Evolutionary conservation across 192 early-diverging fungal species (phyloP).

Genomic region (Coemansia sp.): DNA sequence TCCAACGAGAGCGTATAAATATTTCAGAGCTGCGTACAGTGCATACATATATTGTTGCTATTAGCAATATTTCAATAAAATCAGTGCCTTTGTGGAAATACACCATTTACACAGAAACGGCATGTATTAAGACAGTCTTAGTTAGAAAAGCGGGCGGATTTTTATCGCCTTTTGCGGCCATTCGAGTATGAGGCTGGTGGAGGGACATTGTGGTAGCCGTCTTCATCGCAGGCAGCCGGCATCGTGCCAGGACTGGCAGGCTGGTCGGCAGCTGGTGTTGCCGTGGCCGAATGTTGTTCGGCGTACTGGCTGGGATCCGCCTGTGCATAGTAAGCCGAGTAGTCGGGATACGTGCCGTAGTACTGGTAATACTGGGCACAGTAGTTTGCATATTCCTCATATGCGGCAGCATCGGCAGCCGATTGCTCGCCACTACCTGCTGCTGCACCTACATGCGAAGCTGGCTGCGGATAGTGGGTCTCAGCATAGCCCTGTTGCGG

Average conservation of each 20-base stretch:
- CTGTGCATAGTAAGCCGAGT: conserved; percentile 32
- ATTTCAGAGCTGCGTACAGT: too few species aligned
- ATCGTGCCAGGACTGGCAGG: neutral
- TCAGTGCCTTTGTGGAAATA: too few species aligned
- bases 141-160: too few species aligned
- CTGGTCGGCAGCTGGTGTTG: neutral
- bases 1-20: too few species aligned
- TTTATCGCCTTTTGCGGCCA: too few species aligned
- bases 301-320: conserved; percentile 7
- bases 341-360: conserved; percentile 47
- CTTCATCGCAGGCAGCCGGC: neutral
- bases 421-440: neutral
- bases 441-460: conserved; percentile 3
- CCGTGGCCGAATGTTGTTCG: neutral
- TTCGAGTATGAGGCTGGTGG: conserved; percentile 30
- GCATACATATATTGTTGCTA: too few species aligned
- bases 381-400: conserved; percentile 40
- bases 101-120: too few species aligned
- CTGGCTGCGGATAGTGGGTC: conserved; percentile 10
- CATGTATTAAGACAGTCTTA: too few species aligned
- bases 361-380: conserved; percentile 52
- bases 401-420: conserved; percentile 9
- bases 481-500: conserved; percentile 6
- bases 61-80: too few species aligned
- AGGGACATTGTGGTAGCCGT: conserved; percentile 48